phyloP scores from a whole-genome alignment of 805 yeast genomes.

The Saturnispora dispora region DNA sequence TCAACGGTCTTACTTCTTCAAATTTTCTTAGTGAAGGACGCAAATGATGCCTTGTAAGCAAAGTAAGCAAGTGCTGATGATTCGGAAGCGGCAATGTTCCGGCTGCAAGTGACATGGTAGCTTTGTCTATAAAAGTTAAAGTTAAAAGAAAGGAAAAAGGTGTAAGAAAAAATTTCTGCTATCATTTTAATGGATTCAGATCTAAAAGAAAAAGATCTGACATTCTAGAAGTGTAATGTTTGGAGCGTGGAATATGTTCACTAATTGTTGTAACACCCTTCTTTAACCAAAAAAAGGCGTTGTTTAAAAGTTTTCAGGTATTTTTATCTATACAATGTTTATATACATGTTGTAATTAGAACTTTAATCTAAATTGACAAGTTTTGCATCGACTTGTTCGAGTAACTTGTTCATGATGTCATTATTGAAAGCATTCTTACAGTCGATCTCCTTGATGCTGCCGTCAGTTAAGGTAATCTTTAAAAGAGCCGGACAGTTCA shows the following conservation, averaged over 20 bases:
- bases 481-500: slow-evolving; percentile 38
- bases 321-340: not conserved
- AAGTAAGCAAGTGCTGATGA: slow-evolving; percentile 1
- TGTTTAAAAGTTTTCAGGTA: not conserved
- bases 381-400: slow-evolving; percentile 40
- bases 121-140: not conserved
- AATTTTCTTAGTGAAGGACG: slow-evolving; percentile 12
- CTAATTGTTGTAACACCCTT: not conserved
- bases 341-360: not conserved
- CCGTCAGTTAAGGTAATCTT: slow-evolving; percentile 34
- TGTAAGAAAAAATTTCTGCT: not conserved
- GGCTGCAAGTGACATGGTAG: slow-evolving; percentile 9
- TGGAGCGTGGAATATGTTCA: too few species aligned
- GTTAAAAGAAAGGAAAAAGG: not conserved
- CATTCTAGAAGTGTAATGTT: too few species aligned
- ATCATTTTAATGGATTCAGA: not conserved
- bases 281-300: not conserved
- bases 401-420: slow-evolving; percentile 53
- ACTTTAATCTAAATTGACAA: slow-evolving; percentile 22
- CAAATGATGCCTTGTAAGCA: slow-evolving; percentile 8
- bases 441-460: slow-evolving; percentile 36
- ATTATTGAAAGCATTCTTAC: slow-evolving; percentile 39
- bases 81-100: slow-evolving; percentile 10
- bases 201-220: not conserved
- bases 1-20: slow-evolving; percentile 9